phyloP scores from a whole-genome alignment of 2,329 filamentous ascomycete genomes.

The Cladophialophora yegresii region DNA sequence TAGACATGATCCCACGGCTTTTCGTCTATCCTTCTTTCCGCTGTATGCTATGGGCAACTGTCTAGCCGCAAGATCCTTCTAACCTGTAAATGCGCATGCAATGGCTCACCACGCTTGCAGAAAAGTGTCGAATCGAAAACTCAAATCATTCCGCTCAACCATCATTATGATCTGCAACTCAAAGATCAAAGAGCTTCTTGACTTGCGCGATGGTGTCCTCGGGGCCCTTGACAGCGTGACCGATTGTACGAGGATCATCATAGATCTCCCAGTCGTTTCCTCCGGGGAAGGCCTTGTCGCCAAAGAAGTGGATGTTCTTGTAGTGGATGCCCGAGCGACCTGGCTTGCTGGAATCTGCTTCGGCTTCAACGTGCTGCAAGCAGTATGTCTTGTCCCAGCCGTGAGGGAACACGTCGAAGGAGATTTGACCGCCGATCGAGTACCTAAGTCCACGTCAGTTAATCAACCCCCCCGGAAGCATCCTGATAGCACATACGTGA shows the following conservation, averaged over 20 bases:
- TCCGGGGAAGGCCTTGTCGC: constrained; percentile 87
- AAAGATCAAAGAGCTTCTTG: constrained; percentile 70
- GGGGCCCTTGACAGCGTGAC: constrained; percentile 78
- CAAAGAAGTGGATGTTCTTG: constrained; percentile 94
- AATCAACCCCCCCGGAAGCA: background rate
- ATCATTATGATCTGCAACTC: constrained; percentile 24
- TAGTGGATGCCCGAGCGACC: constrained; percentile 66
- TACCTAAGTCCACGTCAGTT: constrained; percentile 56
- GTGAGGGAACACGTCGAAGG: constrained; percentile 93
- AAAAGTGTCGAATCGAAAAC: background rate
- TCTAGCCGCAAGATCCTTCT: background rate
- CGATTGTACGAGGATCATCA: constrained; percentile 74
- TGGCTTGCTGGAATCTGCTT: constrained; percentile 62
- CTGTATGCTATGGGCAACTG: background rate
- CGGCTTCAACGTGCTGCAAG: constrained; percentile 79
- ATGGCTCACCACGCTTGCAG: background rate
- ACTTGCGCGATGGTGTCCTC: constrained; percentile 79
- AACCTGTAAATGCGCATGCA: background rate
- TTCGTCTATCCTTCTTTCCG: constrained; percentile 5
- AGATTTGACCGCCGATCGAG: constrained; percentile 96
- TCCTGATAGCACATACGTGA: constrained; percentile 66
- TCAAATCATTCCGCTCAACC: background rate
- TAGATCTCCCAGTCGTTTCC: constrained; percentile 98
- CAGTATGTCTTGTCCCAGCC: constrained; percentile 99
- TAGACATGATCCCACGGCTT: background rate